Evolutionary conservation across 2,329 filamentous ascomycete species (phyloP).

Genomic region (Trichoderma sp.): DNA sequence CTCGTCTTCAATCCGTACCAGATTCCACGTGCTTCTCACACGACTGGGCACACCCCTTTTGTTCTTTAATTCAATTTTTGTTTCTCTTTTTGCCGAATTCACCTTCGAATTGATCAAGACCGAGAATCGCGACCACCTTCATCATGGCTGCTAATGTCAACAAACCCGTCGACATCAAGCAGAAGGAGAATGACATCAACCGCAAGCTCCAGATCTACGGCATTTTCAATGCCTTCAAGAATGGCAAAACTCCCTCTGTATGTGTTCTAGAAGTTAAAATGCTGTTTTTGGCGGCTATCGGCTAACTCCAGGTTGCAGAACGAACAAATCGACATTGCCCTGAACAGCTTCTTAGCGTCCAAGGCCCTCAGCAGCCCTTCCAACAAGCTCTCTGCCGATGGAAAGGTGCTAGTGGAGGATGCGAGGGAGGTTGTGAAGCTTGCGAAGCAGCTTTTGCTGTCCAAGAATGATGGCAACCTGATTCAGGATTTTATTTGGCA

Average conservation of each 20-base stretch:
- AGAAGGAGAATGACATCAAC: conserved; percentile 86
- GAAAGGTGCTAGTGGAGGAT: conserved; percentile 76
- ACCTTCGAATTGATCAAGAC: neutral
- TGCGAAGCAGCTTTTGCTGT: conserved; percentile 81
- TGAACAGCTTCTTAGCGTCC: conserved; percentile 84
- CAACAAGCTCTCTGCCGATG: conserved; percentile 78
- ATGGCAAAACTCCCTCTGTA: conserved; percentile 89
- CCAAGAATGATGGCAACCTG: conserved; percentile 93
- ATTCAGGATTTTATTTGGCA: conserved; percentile 98
- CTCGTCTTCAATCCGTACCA: neutral
- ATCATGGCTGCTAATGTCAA: conserved; percentile 62
- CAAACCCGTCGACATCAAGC: conserved; percentile 70
- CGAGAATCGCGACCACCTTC: conserved; percentile 1
- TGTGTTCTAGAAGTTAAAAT: conserved; percentile 40
- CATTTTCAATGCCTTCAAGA: conserved; percentile 81
- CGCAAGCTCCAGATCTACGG: conserved; percentile 94
- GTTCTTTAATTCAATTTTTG: neutral
- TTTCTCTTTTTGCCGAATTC: neutral
- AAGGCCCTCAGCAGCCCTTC: conserved; percentile 71
- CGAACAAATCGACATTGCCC: conserved; percentile 90
- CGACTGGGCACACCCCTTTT: neutral
- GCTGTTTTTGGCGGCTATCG: neutral
- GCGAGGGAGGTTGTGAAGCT: conserved; percentile 78
- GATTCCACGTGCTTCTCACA: neutral
- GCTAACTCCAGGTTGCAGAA: conserved; percentile 58